Percentiles rank a stretch among this genome's conserved stretches.
phyloP scores from a whole-genome alignment of 75 land plant genomes.

The Cupressus sempervirens region DNA sequence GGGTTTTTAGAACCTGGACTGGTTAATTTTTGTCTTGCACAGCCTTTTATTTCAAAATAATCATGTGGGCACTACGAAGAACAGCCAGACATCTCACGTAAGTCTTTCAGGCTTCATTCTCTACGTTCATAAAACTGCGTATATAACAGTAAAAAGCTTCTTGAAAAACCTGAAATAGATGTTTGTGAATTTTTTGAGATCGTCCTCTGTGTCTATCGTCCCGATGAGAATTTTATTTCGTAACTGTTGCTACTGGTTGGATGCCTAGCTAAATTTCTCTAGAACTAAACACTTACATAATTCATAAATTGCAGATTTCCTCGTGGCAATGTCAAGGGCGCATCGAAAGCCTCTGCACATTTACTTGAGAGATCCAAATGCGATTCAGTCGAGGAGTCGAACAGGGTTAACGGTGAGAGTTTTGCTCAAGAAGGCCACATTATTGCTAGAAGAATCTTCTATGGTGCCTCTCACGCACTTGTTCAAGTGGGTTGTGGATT shows the following conservation, averaged over 20 bases:
- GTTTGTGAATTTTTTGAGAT: neutral
- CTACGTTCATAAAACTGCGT: neutral
- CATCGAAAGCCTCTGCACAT: neutral
- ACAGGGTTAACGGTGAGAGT: neutral
- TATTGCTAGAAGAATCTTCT: neutral
- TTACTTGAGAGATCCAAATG: neutral
- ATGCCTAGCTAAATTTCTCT: too few species aligned
- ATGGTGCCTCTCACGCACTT: neutral
- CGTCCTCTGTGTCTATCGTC: neutral
- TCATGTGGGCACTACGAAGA: neutral
- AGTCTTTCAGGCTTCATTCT: neutral
- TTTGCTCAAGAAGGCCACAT: neutral
- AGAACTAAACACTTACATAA: neutral
- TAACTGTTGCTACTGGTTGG: too few species aligned
- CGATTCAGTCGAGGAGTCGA: neutral
- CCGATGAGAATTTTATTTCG: neutral
- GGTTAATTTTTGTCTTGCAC: neutral
- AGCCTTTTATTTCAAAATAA: neutral
- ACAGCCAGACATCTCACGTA: neutral
- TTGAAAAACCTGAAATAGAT: neutral
- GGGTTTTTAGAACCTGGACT: neutral
- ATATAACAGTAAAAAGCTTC: neutral
- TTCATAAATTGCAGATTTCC: neutral
- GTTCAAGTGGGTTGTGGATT: neutral
- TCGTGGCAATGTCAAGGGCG: neutral